Evolutionary conservation across 768 basidiomycete genomes (phyloP).

Genomic region (Suillus placidus): DNA sequence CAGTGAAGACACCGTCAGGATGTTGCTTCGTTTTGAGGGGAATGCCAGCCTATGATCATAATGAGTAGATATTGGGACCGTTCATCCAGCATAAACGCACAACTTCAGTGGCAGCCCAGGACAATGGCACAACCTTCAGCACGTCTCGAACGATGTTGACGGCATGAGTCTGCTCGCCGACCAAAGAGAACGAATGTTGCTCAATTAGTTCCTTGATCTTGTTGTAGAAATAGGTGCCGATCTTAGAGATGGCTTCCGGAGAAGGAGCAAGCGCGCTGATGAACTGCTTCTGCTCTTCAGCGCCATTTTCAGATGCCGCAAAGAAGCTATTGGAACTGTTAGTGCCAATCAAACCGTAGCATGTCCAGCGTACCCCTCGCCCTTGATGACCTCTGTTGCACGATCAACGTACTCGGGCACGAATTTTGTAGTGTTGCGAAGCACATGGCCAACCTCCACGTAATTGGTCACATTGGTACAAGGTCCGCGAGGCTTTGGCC

Average conservation of each 20-base stretch:
- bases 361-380: conserved; percentile 52
- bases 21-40: conserved; percentile 58
- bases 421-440: conserved; percentile 51
- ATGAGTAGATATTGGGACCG: background rate
- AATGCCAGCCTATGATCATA: conserved; percentile 61
- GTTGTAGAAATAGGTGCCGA: conserved; percentile 65
- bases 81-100: conserved; percentile 42
- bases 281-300: conserved; percentile 49
- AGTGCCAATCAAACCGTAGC: conserved; percentile 5
- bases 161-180: conserved; percentile 51
- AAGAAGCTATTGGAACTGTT: conserved; percentile 57
- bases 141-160: conserved; percentile 75
- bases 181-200: conserved; percentile 54
- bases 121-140: conserved; percentile 61
- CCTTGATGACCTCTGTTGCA: conserved; percentile 55
- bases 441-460: conserved; percentile 52
- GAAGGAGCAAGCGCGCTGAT: conserved; percentile 48
- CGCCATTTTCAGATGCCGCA: conserved; percentile 48
- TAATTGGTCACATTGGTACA: conserved; percentile 46
- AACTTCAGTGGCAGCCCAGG: conserved; percentile 71
- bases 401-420: conserved; percentile 49
- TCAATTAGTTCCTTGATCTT: conserved; percentile 63
- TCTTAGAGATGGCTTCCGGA: conserved; percentile 49
- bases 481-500: conserved; percentile 42
- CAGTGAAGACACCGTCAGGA: conserved; percentile 60